Evolutionary conservation across 345 rosid genomes (phyloP).

Genomic region (Ceriops decandra): DNA sequence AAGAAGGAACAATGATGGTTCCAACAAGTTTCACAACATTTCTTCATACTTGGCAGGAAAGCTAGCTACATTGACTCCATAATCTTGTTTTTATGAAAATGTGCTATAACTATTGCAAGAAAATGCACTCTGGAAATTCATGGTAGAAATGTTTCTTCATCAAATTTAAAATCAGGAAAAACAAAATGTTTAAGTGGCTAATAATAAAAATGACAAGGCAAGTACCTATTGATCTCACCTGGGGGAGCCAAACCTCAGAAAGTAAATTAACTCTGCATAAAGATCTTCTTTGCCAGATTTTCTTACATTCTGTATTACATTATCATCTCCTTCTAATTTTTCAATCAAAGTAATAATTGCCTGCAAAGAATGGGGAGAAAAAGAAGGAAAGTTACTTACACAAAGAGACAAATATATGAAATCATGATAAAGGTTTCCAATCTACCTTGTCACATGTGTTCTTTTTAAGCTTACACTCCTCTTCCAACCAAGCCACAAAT

Average conservation of each 20-base stretch:
- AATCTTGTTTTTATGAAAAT: too few species aligned
- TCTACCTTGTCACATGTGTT: slow-evolving; percentile 44
- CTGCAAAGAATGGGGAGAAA: slow-evolving; percentile 32
- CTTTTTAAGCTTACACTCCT: slow-evolving; percentile 45
- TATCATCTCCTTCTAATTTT: slow-evolving; percentile 63
- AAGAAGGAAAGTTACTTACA: background rate
- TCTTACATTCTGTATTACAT: slow-evolving; percentile 48
- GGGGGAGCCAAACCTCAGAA: slow-evolving; percentile 56
- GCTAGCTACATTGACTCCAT: too few species aligned
- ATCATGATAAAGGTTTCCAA: slow-evolving; percentile 4
- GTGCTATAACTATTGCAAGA: too few species aligned
- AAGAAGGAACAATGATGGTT: too few species aligned
- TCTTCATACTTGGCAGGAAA: too few species aligned
- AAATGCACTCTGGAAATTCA: too few species aligned
- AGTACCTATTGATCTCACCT: slow-evolving; percentile 23
- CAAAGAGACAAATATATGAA: too few species aligned
- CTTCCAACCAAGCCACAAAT: slow-evolving; percentile 64
- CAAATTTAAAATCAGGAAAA: too few species aligned
- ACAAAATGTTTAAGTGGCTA: too few species aligned
- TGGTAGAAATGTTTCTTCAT: too few species aligned
- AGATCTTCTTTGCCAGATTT: slow-evolving; percentile 82
- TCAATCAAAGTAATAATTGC: slow-evolving; percentile 47
- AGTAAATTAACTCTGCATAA: slow-evolving; percentile 69
- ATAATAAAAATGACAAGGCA: too few species aligned
- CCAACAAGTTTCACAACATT: too few species aligned